A percentile compares a stretch with the other conserved stretches of the same genome.
Evolutionary conservation across 176 grass and related monocot genomes (phyloP).

Genomic region (Zizania latifolia): DNA sequence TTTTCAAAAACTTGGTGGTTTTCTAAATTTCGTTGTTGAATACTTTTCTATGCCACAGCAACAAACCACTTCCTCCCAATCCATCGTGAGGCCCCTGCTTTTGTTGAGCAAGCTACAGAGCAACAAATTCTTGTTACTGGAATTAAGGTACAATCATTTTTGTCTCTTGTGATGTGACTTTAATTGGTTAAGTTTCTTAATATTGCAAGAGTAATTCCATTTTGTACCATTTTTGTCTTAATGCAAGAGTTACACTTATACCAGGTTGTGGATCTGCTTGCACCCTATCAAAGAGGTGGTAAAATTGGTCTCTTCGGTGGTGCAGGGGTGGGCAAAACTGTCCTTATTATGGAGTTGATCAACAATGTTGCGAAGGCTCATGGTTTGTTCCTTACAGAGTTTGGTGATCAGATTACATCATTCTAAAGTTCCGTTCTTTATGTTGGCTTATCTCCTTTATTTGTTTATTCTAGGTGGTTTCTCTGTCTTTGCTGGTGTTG

Average conservation of each 20-base stretch:
- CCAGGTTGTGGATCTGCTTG: constrained; percentile 98
- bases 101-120: constrained; percentile 89
- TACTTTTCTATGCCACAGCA: constrained; percentile 31
- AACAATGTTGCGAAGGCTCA: constrained; percentile 95
- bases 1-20: neutral
- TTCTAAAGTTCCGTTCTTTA: constrained; percentile 11
- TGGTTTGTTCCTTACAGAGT: constrained; percentile 35
- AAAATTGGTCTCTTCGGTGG: constrained; percentile 97
- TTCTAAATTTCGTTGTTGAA: constrained; percentile 11
- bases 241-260: neutral
- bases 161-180: neutral
- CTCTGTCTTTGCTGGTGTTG: constrained; percentile 95
- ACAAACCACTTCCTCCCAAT: constrained; percentile 86
- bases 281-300: constrained; percentile 94
- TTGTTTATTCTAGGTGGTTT: constrained; percentile 70
- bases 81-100: constrained; percentile 90
- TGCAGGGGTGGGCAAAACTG: constrained; percentile 96
- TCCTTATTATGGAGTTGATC: constrained; percentile 97
- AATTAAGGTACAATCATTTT: constrained; percentile 62
- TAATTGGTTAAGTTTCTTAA: neutral
- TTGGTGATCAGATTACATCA: neutral
- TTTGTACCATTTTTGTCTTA: constrained; percentile 15
- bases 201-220: neutral
- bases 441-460: constrained; percentile 15
- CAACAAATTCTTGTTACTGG: constrained; percentile 96